These are phyloP conservation scores for Paraconiothyrium brasiliense DNA, from an alignment of 2,329 filamentous ascomycete species.

Conservation along the genomic window DNA sequence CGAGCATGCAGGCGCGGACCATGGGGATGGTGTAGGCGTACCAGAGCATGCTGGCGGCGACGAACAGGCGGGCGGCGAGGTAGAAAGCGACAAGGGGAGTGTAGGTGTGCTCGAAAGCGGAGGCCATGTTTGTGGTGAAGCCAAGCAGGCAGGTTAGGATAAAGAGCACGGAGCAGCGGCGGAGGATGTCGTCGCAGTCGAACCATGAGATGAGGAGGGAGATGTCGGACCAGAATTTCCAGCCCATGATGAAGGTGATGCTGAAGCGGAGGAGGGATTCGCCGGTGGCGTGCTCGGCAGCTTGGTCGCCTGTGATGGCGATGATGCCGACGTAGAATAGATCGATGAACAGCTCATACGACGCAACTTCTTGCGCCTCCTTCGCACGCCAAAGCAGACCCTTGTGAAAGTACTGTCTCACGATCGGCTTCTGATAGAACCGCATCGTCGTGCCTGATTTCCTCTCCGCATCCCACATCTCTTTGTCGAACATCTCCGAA, in stretches of 20 bases:
- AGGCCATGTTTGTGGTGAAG: slow-evolving; percentile 70
- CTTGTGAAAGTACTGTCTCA: slow-evolving; percentile 73
- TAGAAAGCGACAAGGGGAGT: slow-evolving; percentile 69
- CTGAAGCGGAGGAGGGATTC: slow-evolving; percentile 66
- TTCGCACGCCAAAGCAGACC: slow-evolving; percentile 70
- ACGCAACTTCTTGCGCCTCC: slow-evolving; percentile 67
- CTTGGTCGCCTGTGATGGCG: slow-evolving; percentile 69
- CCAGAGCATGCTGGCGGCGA: slow-evolving; percentile 58
- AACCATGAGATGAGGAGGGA: slow-evolving; percentile 68
- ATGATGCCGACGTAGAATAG: slow-evolving; percentile 72
- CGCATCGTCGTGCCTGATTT: slow-evolving; percentile 59
- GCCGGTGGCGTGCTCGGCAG: slow-evolving; percentile 65
- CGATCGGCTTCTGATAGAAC: slow-evolving; percentile 67
- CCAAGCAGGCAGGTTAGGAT: slow-evolving; percentile 69
- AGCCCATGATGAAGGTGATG: slow-evolving; percentile 70
- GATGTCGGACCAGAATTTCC: slow-evolving; percentile 72
- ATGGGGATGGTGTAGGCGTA: slow-evolving; percentile 64
- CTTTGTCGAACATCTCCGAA: slow-evolving; percentile 43
- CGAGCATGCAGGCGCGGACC: slow-evolving; percentile 65
- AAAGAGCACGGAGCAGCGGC: slow-evolving; percentile 68
- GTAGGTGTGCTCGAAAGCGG: slow-evolving; percentile 64
- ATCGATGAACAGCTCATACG: slow-evolving; percentile 72
- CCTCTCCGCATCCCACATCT: slow-evolving; percentile 48
- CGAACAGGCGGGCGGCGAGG: slow-evolving; percentile 64
- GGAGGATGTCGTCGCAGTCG: slow-evolving; percentile 68